Evolutionary conservation across 2,329 filamentous ascomycete genomes (phyloP).

Genomic region (Microdochium bolleyi): DNA sequence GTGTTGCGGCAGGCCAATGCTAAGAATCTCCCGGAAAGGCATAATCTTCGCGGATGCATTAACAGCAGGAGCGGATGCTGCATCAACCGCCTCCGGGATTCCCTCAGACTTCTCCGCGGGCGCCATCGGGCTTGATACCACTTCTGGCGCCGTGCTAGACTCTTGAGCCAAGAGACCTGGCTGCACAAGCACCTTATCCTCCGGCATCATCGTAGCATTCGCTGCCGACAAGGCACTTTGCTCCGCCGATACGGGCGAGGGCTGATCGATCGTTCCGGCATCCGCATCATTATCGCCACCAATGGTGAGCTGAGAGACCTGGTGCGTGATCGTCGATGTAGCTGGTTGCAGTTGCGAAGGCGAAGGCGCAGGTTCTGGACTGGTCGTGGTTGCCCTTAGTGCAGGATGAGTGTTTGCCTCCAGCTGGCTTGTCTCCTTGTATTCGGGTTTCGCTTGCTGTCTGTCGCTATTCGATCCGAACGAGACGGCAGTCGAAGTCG

Average conservation of each 20-base stretch:
- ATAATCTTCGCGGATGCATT: constrained; percentile 30
- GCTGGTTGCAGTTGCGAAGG: background rate
- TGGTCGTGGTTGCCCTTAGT: background rate
- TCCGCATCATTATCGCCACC: constrained; percentile 17
- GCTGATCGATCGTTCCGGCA: constrained; percentile 24
- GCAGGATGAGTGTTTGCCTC: background rate
- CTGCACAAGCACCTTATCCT: background rate
- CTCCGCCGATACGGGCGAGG: constrained; percentile 30
- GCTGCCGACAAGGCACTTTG: constrained; percentile 8
- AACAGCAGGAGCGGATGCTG: constrained; percentile 7
- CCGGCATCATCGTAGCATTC: background rate
- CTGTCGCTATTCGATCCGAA: constrained; percentile 1
- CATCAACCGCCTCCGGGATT: constrained; percentile 5
- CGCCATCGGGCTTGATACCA: background rate
- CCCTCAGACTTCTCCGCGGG: background rate
- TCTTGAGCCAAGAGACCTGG: background rate
- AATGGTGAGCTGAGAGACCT: constrained; percentile 27
- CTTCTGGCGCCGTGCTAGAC: background rate
- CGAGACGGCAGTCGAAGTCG: constrained; percentile 2
- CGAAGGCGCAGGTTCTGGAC: background rate
- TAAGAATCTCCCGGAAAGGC: constrained; percentile 71
- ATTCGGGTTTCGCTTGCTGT: background rate
- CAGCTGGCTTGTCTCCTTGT: background rate
- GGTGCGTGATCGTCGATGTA: constrained; percentile 18
- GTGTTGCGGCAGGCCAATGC: constrained; percentile 55